phyloP scores from a whole-genome alignment of 2,329 filamentous ascomycete species.

The Calonectria pteridis region DNA sequence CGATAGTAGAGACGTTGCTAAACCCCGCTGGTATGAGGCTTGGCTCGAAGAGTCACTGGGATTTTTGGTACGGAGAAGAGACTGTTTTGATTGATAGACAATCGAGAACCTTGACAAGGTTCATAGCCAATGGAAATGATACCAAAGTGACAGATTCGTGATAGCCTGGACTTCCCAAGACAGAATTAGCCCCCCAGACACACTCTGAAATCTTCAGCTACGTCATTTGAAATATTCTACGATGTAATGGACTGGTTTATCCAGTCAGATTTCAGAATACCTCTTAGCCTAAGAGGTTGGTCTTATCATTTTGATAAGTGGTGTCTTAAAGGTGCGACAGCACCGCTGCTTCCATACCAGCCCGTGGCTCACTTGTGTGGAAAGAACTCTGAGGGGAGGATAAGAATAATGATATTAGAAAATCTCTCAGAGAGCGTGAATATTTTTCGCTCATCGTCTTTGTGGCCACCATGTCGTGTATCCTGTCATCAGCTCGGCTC shows the following conservation, averaged over 20 bases:
- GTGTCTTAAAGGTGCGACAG: constrained; percentile 9
- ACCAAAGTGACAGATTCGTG: background rate
- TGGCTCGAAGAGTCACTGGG: background rate
- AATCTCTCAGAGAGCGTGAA: background rate
- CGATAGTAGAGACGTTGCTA: background rate
- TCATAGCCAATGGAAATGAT: background rate
- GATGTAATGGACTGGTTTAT: too few relatives aligned
- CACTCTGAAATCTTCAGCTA: background rate
- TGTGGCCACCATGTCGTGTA: background rate
- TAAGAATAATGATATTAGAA: background rate
- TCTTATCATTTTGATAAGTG: background rate
- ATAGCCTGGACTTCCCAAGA: background rate
- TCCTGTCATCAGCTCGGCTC: background rate
- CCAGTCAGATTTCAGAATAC: background rate
- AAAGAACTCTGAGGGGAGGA: background rate
- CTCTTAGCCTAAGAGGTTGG: background rate
- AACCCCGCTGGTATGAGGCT: background rate
- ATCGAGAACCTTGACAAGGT: background rate
- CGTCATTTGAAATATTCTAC: background rate
- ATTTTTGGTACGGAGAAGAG: background rate
- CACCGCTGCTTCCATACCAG: constrained; percentile 6
- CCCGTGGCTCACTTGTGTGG: background rate
- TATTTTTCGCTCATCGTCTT: background rate
- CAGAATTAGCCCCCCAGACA: background rate
- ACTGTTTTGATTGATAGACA: background rate